These are phyloP conservation scores for Rhododendron vialii DNA, from an alignment of 148 eudicot genomes.

Conservation along the genomic window DNA sequence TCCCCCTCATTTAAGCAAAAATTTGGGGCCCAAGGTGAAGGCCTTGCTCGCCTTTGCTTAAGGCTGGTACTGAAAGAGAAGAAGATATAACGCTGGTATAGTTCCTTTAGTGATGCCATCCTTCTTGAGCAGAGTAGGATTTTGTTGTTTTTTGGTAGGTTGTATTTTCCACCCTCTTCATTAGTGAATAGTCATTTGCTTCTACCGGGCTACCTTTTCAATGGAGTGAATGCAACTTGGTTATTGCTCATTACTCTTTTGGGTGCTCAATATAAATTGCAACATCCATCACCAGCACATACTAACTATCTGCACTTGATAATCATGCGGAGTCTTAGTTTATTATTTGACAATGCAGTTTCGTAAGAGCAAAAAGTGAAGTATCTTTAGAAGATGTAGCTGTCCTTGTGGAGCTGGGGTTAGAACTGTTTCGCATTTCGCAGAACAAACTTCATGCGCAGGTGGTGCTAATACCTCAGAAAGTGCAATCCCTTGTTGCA, in stretches of 20 bases:
- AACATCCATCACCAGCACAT: not conserved
- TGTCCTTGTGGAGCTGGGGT: slow-evolving; percentile 52
- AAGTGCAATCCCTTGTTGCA: not conserved
- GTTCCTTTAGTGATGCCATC: not conserved
- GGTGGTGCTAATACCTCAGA: slow-evolving; percentile 35
- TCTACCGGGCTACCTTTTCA: not conserved
- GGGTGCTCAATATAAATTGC: not conserved
- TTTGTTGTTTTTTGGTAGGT: not conserved
- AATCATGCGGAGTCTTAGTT: not conserved
- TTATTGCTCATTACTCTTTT: not conserved
- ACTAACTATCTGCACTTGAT: slow-evolving; percentile 1
- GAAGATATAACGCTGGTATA: not conserved
- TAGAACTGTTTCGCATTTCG: slow-evolving; percentile 61
- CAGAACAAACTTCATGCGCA: slow-evolving; percentile 69
- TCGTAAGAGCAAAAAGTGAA: slow-evolving; percentile 88
- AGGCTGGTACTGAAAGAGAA: not conserved
- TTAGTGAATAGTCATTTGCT: not conserved
- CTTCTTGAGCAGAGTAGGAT: not conserved
- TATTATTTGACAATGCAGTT: slow-evolving; percentile 40
- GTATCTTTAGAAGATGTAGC: slow-evolving; percentile 68
- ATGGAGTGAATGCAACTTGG: not conserved
- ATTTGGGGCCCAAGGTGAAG: not conserved
- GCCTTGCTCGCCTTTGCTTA: not conserved
- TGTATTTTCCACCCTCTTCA: not conserved
- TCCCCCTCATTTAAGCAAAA: not conserved